phyloP scores from a whole-genome alignment of 768 basidiomycete species.

The Mycena indigotica region DNA sequence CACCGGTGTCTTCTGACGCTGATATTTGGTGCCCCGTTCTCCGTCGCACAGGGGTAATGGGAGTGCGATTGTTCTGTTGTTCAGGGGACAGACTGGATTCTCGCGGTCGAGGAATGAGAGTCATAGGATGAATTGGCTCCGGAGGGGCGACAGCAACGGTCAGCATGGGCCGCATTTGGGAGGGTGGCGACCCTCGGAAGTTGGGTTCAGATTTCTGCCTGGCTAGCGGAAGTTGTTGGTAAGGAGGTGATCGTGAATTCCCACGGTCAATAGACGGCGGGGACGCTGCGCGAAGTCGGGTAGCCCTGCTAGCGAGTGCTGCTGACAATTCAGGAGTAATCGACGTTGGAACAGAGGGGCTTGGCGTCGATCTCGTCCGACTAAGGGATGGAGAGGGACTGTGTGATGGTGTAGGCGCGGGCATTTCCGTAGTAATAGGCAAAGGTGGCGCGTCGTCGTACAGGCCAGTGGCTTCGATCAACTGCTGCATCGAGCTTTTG shows the following conservation, averaged over 20 bases:
- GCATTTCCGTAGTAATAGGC: neutral
- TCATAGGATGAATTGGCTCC: neutral
- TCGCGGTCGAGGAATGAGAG: conserved; percentile 4
- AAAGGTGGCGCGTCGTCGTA: neutral
- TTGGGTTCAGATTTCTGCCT: neutral
- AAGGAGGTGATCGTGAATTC: neutral
- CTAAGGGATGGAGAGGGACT: neutral
- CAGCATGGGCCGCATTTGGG: neutral
- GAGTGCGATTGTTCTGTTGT: neutral
- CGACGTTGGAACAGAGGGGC: neutral
- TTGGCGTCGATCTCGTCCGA: neutral
- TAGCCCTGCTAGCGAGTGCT: neutral
- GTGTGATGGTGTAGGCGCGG: neutral
- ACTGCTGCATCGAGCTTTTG: neutral
- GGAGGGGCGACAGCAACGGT: neutral
- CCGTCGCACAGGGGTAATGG: neutral
- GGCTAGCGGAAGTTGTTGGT: neutral
- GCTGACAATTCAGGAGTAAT: neutral
- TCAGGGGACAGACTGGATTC: conserved; percentile 7
- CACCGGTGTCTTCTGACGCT: conserved; percentile 9
- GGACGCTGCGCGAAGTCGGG: neutral
- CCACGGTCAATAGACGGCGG: neutral
- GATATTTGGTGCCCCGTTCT: conserved; percentile 9
- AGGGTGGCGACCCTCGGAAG: neutral
- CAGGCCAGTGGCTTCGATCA: neutral